These are phyloP conservation scores for Planoprotostelium fungivorum DNA, from an alignment of 78 protist genomes.

Conservation along the genomic window DNA sequence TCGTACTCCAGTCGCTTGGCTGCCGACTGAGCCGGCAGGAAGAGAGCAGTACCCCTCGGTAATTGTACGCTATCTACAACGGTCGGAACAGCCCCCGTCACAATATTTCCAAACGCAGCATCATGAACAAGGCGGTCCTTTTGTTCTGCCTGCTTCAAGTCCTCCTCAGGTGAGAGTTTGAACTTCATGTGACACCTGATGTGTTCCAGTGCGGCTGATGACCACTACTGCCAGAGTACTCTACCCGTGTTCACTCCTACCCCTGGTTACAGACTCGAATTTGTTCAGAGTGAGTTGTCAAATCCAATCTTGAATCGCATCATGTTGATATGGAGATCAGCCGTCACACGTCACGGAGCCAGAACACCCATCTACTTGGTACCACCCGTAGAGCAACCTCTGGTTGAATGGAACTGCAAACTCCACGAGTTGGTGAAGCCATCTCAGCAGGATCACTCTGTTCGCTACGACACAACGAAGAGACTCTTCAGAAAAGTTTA, in stretches of 20 bases:
- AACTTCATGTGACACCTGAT: too few species aligned
- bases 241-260: not conserved
- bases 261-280: not conserved
- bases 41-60: too few species aligned
- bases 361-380: constrained; percentile 38
- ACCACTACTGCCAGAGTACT: not conserved
- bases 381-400: not conserved
- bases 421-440: constrained; percentile 23
- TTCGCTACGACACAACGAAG: not conserved
- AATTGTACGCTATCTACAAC: too few species aligned
- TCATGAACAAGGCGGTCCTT: too few species aligned
- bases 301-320: not conserved
- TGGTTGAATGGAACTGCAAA: constrained; percentile 38
- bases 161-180: too few species aligned
- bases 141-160: too few species aligned
- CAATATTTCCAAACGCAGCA: too few species aligned
- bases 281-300: not conserved
- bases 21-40: too few species aligned
- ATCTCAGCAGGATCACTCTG: not conserved
- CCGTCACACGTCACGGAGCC: constrained; percentile 48
- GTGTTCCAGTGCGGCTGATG: too few species aligned
- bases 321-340: too few species aligned
- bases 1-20: too few species aligned
- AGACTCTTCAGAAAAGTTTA: constrained; percentile 29
- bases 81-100: too few species aligned